Evolutionary conservation across 352 stramenopile genomes (phyloP).

Genomic region (Globisporangium cylindrosporum): DNA sequence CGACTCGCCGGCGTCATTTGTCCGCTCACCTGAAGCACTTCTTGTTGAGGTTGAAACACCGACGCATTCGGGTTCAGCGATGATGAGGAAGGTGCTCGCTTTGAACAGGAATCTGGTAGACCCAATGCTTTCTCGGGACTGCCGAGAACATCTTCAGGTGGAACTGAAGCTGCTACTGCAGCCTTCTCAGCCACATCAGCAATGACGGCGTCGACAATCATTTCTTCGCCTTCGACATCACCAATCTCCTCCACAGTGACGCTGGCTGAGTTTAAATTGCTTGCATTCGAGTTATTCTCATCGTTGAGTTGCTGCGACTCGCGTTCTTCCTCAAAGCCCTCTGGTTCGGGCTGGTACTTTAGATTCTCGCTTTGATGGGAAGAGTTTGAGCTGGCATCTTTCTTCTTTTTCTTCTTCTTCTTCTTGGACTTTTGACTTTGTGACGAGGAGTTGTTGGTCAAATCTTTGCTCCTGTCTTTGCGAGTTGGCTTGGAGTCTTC

Average conservation of each 20-base stretch:
- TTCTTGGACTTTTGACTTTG: constrained; percentile 28
- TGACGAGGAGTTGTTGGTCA: not conserved
- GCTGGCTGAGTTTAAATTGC: not conserved
- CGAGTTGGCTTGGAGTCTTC: constrained; percentile 21
- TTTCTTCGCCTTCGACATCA: not conserved
- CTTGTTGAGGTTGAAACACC: constrained; percentile 45
- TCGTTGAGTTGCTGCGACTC: not conserved
- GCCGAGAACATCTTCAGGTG: not conserved
- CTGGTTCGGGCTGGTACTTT: constrained; percentile 18
- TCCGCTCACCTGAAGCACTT: constrained; percentile 1
- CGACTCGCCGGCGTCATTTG: not conserved
- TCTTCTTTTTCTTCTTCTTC: constrained; percentile 45
- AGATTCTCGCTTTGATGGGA: not conserved
- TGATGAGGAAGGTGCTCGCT: constrained; percentile 19
- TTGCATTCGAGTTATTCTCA: not conserved
- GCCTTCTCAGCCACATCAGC: not conserved
- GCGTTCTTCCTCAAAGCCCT: constrained; percentile 11
- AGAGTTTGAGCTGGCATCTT: constrained; percentile 12
- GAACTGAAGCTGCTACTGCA: not conserved
- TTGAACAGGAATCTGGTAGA: not conserved
- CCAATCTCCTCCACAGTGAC: not conserved
- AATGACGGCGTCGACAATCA: not conserved
- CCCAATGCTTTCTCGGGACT: not conserved
- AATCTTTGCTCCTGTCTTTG: constrained; percentile 3
- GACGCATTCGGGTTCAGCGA: constrained; percentile 58